phyloP scores from a whole-genome alignment of 106 monocot species.

The Platanthera guangdongensis region DNA sequence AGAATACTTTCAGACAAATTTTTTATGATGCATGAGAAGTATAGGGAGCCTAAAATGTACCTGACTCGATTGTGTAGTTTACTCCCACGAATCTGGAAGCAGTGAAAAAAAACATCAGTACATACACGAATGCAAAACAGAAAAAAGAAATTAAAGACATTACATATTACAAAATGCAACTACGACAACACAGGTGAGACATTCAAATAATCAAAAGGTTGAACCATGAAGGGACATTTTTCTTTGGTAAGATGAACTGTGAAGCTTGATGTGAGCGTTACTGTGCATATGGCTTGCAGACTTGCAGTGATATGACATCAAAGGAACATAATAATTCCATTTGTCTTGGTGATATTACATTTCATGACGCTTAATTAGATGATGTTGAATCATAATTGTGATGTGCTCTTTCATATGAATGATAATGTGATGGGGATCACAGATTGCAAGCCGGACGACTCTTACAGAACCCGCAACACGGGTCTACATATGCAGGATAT shows the following conservation, averaged over 20 bases:
- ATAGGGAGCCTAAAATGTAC: slow-evolving; percentile 27
- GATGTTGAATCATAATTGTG: background rate
- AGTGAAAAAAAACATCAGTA: background rate
- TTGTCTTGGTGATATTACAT: background rate
- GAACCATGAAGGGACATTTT: background rate
- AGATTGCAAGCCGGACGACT: no score
- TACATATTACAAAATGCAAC: background rate
- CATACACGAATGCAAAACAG: background rate
- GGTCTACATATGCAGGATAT: no score
- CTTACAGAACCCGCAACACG: no score
- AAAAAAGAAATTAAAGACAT: background rate
- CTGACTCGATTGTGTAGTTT: slow-evolving; percentile 95
- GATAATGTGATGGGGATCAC: background rate
- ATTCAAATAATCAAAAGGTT: background rate
- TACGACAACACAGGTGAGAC: background rate
- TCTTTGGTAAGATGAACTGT: background rate
- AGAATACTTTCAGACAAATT: background rate
- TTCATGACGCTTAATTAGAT: background rate
- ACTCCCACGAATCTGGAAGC: slow-evolving; percentile 83
- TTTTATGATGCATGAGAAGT: background rate
- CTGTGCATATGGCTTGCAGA: no score
- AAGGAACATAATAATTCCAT: background rate
- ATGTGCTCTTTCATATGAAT: background rate
- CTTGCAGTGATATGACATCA: background rate
- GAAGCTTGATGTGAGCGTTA: background rate